Conservation (phyloP, 371 early-diverging fungal genomes). For the Quaeritorhiza haematococci region DNA sequence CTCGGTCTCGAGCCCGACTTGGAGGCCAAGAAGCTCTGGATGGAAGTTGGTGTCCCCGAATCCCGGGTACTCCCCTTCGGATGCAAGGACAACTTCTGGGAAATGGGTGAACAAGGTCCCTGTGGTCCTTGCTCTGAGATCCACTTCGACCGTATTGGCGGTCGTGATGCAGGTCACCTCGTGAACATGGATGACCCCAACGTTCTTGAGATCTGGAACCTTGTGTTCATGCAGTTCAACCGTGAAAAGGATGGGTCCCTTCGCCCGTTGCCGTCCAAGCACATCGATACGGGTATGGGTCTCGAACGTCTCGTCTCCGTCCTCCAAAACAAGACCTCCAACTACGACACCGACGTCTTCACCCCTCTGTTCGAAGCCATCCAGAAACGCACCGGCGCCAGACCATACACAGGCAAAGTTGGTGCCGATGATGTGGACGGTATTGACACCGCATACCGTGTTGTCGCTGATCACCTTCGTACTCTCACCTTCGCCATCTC, state of each 20-base stretch:
- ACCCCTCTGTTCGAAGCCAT: constrained; percentile 80
- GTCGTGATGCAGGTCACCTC: constrained; percentile 87
- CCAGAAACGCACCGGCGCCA: constrained; percentile 78
- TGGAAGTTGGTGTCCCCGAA: constrained; percentile 82
- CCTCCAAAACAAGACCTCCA: constrained; percentile 93
- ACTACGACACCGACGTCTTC: constrained; percentile 98
- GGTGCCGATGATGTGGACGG: constrained; percentile 91
- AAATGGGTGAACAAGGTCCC: constrained; percentile 99
- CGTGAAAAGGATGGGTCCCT: constrained; percentile 91
- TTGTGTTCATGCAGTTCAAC: constrained; percentile 99
- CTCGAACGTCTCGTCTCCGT: constrained; percentile 97
- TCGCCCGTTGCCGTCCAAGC: constrained; percentile 89
- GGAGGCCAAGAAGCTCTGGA: constrained; percentile 94
- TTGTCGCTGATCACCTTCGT: constrained; percentile 98
- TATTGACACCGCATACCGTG: constrained; percentile 97
- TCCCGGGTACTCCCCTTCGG: constrained; percentile 85
- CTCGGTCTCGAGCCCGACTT: constrained; percentile 80
- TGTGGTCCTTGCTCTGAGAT: constrained; percentile 99
- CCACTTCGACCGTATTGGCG: constrained; percentile 98
- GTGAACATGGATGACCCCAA: constrained; percentile 99
- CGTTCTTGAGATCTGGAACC: constrained; percentile 99
- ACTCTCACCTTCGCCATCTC: constrained; percentile 97
- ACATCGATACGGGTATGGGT: constrained; percentile 99
- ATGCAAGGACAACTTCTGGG: constrained; percentile 99
- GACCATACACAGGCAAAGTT: constrained; percentile 78